These are phyloP conservation scores for Calonectria ilicicola DNA, from an alignment of 2,329 filamentous ascomycete genomes.

Conservation along the genomic window DNA sequence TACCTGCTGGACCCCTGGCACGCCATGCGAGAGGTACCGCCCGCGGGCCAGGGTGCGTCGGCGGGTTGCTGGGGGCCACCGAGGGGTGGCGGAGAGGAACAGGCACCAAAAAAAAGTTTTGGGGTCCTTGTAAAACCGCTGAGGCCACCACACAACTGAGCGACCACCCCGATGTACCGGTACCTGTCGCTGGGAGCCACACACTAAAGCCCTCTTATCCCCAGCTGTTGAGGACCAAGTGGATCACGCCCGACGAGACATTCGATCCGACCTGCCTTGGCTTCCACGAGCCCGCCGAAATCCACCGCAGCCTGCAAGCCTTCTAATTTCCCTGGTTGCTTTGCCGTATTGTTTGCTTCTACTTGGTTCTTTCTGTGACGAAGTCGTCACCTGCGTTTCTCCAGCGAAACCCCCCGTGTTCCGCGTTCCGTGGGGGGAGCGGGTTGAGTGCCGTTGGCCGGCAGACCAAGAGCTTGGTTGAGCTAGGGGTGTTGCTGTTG, in stretches of 20 bases:
- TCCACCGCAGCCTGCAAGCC: constrained; percentile 31
- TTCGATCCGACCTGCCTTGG: constrained; percentile 29
- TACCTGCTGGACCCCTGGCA: constrained; percentile 15
- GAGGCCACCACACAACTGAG: constrained; percentile 25
- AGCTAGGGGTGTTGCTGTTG: constrained; percentile 20
- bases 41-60: neutral
- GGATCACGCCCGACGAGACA: constrained; percentile 37
- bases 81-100: neutral
- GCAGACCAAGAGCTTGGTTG: constrained; percentile 22
- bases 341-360: neutral
- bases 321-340: constrained; percentile 23
- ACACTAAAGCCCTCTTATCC: constrained; percentile 15
- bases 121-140: constrained; percentile 37
- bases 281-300: constrained; percentile 36
- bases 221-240: constrained; percentile 45
- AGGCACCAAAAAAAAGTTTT: constrained; percentile 23
- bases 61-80: constrained; percentile 10
- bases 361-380: neutral
- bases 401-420: no score
- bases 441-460: constrained; percentile 22
- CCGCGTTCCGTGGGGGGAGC: no score
- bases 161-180: constrained; percentile 31
- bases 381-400: neutral
- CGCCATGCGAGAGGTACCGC: constrained; percentile 9
- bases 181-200: constrained; percentile 27